phyloP scores from a whole-genome alignment of 2,329 filamentous ascomycete genomes.

The Periconia sp. region DNA sequence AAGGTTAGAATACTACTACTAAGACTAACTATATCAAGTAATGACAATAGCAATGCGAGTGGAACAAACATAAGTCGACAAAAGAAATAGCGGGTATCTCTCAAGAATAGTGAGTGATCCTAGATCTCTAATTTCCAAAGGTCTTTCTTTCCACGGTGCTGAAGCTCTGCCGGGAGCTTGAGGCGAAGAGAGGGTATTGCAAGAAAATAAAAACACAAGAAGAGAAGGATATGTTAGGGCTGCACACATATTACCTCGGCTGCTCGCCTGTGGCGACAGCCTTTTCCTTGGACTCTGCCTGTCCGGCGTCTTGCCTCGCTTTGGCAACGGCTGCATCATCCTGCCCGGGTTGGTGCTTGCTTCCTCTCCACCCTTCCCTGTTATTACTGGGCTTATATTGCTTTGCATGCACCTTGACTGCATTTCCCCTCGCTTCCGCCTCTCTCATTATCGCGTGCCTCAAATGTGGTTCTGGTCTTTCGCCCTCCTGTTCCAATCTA shows the following conservation, averaged over 20 bases:
- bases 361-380: slow-evolving; percentile 30
- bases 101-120: slow-evolving; percentile 5
- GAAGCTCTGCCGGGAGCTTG: too few species aligned
- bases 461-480: slow-evolving; percentile 29
- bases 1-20: not conserved
- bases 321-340: slow-evolving; percentile 21
- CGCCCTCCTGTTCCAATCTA: slow-evolving; percentile 29
- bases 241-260: slow-evolving; percentile 1
- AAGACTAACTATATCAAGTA: not conserved
- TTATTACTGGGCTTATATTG: slow-evolving; percentile 30
- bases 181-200: not conserved
- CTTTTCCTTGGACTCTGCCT: slow-evolving; percentile 1
- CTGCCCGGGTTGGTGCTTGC: slow-evolving; percentile 17
- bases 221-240: too few species aligned
- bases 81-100: slow-evolving; percentile 9
- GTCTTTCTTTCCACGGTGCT: too few species aligned
- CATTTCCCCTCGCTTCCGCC: slow-evolving; percentile 26
- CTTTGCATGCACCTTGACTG: slow-evolving; percentile 31
- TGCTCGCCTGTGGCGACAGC: slow-evolving; percentile 3
- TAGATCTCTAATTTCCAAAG: too few species aligned
- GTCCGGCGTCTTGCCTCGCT: slow-evolving; percentile 9
- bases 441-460: slow-evolving; percentile 37
- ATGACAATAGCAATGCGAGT: not conserved
- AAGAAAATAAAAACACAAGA: not conserved
- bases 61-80: not conserved